Base-by-base conservation (phyloP, 2,329 filamentous ascomycete species). In the Hymenotorrendiella dingleyae region DNA sequence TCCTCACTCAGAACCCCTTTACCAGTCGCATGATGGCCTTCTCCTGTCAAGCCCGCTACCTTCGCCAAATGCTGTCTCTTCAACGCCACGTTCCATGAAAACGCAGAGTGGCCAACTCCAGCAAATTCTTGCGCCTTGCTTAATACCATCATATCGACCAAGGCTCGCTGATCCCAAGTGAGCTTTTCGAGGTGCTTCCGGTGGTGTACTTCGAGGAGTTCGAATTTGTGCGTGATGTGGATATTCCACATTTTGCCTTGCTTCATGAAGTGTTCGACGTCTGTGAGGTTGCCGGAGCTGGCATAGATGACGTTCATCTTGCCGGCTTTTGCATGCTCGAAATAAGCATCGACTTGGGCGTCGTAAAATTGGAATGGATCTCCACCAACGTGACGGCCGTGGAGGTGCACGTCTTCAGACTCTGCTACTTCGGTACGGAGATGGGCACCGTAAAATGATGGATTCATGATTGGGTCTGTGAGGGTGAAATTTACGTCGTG, bases 81-180 rank as follows among this genome's bases (percentile, higher is more conserved):
- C 41, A 59, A 51, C 8, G 69, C 70, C 12, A 75, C 52, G 42
- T 68, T 69, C 64, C 69, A 73, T 11, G 65, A 64, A 40, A 73
- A 72, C 45, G 61, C 64, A 43, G 67, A 70, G 53, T 65, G 65
- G 7, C 66, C 64, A 8, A 67, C 58, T 0, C 71, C 71, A 0
- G 62, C 63, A 46, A 74, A 66, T 12, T 65, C 54, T 26, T 63
- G 62, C 8, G 65, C 64, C 17, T 67, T 60, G 39, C 67, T 53
- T 53, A 74, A 53, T 4, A 76, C 64, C 52, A 74, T 64, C 53
- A 69, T 73, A 56, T 76, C 72, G 4, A 74, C 64, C 20, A 74
- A 54, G 0, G 64, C 66, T 40, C 66, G 64, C 59, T 75, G 71
- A 50, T 74, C 70, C 64, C 65, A 72, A 8, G 55, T 65, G 34